Evolutionary conservation across 140 eudicot genomes (phyloP).

Genomic region (Oenanthe javanica): DNA sequence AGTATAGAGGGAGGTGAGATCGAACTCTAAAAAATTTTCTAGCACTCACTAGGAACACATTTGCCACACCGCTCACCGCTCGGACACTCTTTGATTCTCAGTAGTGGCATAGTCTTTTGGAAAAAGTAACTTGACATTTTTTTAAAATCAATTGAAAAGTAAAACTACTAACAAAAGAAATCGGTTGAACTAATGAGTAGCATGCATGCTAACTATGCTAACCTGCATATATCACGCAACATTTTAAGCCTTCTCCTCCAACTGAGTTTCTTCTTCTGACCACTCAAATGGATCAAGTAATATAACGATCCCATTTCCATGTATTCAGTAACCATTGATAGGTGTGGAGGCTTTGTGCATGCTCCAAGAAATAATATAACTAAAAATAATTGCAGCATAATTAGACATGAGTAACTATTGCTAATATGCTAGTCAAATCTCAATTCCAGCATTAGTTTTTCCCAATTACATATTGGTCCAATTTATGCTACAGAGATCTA

Average conservation of each 20-base stretch:
- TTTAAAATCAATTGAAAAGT: neutral
- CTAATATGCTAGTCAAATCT: neutral
- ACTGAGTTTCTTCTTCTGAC: constrained; percentile 83
- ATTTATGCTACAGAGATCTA: neutral
- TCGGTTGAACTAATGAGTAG: neutral
- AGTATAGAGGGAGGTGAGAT: too few relatives aligned
- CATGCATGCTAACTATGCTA: constrained; percentile 1
- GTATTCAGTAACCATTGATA: constrained; percentile 92
- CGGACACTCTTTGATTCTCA: neutral
- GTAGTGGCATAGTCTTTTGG: neutral
- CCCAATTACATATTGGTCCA: neutral
- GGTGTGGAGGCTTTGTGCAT: constrained; percentile 94
- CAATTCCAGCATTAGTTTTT: neutral
- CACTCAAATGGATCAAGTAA: constrained; percentile 82
- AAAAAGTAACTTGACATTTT: neutral
- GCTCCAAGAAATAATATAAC: constrained; percentile 97
- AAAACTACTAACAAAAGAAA: neutral
- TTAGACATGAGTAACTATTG: neutral
- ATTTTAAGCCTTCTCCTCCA: constrained; percentile 93
- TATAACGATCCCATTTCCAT: constrained; percentile 98
- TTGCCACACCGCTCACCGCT: neutral
- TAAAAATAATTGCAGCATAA: constrained; percentile 19
- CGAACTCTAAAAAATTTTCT: too few relatives aligned
- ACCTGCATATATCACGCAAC: constrained; percentile 99
- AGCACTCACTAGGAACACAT: neutral